Evolutionary conservation across 2,329 filamentous ascomycete species (phyloP), one percentile per base, ranked within the genome.

Genomic region (Sarocladium brachiariae): DNA sequence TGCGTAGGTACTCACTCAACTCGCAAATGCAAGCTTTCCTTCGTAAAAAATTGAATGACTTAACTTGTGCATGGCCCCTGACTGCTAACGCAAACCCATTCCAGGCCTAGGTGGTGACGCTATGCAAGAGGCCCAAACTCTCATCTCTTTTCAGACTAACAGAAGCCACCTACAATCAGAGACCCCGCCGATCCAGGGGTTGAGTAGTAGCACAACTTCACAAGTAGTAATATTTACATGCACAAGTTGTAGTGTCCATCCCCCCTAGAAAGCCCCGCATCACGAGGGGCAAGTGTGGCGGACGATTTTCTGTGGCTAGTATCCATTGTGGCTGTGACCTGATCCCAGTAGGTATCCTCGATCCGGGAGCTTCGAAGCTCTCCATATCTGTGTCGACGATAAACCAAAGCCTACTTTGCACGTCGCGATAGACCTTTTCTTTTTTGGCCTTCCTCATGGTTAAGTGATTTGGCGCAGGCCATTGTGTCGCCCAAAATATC

Each of bases 281-380:
- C 43, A 13, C 14, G 43, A 47, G 27, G 43, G 27, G 43, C 43
- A 47, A 43, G 3, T 47, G 43, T 47, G 43, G 43, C 43, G 16
- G 31, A 9, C 5, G 9, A 33, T 6, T 6, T 3, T 4, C 6
- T 47, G 43, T 47, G 43, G 43, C 43, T 47, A 21, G 25, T 47
- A 16, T n/a, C 39, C 25, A n/a, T 4, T 47, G 43, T 47, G 43
- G 24, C 43, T 33, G 24, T n/a, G n/a, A n/a, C n/a, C n/a, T n/a
- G n/a, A n/a, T n/a, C n/a, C n/a, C n/a, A n/a, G n/a, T n/a, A n/a
- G n/a, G n/a, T n/a, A n/a, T n/a, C n/a, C n/a, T n/a, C n/a, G n/a
- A n/a, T n/a, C 27, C 13, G 27, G 27, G 27, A 30, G 27, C 27
- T 35, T 18, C 8, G 11, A 6, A 35, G 33, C 7, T 8, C n/a